Evolutionary conservation across 2,329 filamentous ascomycete species (phyloP), one percentile per base, ranked within the genome.

Genomic region (Ilyonectria robusta): DNA sequence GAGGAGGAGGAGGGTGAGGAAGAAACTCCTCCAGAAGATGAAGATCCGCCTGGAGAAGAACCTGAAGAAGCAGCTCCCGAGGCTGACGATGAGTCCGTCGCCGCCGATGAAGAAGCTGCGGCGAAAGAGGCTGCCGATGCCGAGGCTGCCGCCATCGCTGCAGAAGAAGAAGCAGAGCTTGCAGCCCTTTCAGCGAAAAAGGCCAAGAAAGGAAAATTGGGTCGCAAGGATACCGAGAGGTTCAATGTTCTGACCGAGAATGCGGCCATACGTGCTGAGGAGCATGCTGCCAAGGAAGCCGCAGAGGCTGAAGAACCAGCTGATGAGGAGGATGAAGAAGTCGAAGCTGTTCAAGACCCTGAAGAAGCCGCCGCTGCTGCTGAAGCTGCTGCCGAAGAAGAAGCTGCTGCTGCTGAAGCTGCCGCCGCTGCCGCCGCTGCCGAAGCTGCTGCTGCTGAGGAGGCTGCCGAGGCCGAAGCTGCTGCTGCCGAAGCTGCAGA

Each of bases 161-260:
- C 65, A 13, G 74, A 67, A 63, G 74, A 80, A 55, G 76, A 77
- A 57, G 71, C 74, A 23, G 79, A 83, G 47, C 73, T 82, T 17
- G 78, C 75, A n/a, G 73, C 75, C 1, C 72, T 84, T 6, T 82
- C 81, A 44, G 80, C 81, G 37, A 87, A 85, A 73, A 86, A 72
- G 47, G 69, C 63, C 3, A 75, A 59, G 46, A 74, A 66, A 50
- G 73, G 73, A 21, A 75, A 66, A 51, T 47, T 75, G 6, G 73
- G 73, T 2, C 70, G 70, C 19, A 75, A 73, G 42, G 73, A 75
- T 59, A 73, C 72, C 5, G 73, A 75, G 31, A 62, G 72, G 7
- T 71, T 69, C 8, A 68, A 69, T 8, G 15, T 53, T 15, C 67
- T 75, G 4, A 55, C 65, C 4, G 71, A 73, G 1, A 75, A 74